Percentiles rank a stretch among this genome's conserved stretches.
These are phyloP conservation scores for Entomortierella lignicola DNA, from an alignment of 192 early-diverging fungal species.

Conservation along the genomic window DNA sequence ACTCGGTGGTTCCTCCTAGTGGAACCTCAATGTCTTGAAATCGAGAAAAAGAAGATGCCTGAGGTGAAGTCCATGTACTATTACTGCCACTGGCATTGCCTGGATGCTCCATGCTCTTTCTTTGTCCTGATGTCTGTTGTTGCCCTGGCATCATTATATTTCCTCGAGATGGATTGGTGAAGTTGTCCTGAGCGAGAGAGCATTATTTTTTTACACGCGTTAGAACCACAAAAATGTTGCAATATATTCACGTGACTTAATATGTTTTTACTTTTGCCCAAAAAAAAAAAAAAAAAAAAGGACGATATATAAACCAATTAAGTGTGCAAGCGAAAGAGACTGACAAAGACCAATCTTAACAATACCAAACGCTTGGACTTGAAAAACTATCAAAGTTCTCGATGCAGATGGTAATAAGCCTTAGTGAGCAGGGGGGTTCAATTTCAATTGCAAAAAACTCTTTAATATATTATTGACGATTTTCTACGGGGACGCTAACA, in stretches of 20 bases:
- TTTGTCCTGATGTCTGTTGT: conserved; percentile 22
- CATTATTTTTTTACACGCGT: background rate
- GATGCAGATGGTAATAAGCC: no score
- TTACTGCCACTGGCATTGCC: background rate
- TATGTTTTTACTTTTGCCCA: no score
- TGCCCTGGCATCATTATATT: conserved; percentile 29
- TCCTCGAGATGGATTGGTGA: background rate
- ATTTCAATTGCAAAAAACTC: no score
- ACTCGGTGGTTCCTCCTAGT: conserved; percentile 39
- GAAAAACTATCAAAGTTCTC: no score
- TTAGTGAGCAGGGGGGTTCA: no score
- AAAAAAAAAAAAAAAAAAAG: no score
- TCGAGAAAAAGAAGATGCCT: conserved; percentile 30
- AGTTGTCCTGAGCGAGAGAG: background rate
- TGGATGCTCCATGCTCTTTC: conserved; percentile 27
- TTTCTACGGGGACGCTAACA: conserved; percentile 16
- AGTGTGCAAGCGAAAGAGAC: no score
- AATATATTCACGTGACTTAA: no score
- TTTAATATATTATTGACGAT: background rate
- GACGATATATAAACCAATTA: no score
- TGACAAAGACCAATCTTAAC: no score
- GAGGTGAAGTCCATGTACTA: conserved; percentile 9
- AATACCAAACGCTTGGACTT: no score
- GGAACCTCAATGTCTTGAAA: conserved; percentile 52
- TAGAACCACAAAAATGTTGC: background rate